phyloP scores from a whole-genome alignment of 441 rosid genomes.

The Jatropha podagrica region DNA sequence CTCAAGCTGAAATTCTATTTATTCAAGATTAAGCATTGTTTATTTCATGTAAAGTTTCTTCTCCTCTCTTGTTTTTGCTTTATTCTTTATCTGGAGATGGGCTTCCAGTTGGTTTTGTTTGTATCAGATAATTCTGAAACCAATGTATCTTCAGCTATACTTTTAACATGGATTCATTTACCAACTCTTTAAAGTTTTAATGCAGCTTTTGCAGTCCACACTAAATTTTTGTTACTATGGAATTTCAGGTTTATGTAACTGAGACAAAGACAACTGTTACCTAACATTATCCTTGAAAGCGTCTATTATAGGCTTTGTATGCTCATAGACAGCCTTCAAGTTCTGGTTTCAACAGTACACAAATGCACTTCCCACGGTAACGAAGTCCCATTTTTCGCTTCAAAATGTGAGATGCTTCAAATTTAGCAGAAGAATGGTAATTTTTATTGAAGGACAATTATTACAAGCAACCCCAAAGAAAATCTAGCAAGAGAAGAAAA shows the following conservation, averaged over 20 bases:
- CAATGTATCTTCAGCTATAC: background rate
- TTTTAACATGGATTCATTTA: background rate
- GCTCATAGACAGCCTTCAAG: background rate
- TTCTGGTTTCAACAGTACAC: background rate
- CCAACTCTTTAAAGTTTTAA: background rate
- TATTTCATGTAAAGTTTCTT: conserved; percentile 7
- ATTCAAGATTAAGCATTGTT: conserved; percentile 42
- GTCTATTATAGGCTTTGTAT: background rate
- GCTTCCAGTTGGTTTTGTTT: conserved; percentile 8
- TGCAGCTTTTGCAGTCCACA: background rate
- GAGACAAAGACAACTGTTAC: background rate
- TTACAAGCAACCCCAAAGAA: conserved; percentile 23
- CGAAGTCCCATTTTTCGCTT: background rate
- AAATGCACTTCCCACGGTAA: background rate
- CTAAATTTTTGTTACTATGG: background rate
- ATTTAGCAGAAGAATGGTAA: conserved; percentile 8
- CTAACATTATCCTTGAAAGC: background rate
- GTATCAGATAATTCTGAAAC: background rate
- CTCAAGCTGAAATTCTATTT: conserved; percentile 64
- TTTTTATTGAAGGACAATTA: conserved; percentile 18
- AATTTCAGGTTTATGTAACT: background rate
- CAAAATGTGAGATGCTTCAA: background rate
- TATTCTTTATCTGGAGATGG: background rate
- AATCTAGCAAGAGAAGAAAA: conserved; percentile 1
- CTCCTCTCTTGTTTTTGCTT: background rate